Evolutionary conservation across 345 rosid species (phyloP).

Genomic region (Noccaea bulbosa): DNA sequence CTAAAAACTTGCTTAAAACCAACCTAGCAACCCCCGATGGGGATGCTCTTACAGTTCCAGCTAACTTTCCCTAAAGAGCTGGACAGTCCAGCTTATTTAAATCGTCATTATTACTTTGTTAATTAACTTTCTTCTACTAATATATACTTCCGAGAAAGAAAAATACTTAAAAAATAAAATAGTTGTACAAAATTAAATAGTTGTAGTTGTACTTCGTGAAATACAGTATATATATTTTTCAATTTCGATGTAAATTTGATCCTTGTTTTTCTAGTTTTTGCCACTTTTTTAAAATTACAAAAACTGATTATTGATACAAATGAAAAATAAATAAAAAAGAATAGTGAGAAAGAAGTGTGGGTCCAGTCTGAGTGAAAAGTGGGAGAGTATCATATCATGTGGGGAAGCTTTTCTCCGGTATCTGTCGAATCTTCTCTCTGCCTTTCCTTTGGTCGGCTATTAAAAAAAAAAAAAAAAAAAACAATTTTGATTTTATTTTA

Average conservation of each 20-base stretch:
- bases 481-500: not conserved
- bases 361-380: conserved; percentile 24
- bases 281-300: no score
- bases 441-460: conserved; percentile 35
- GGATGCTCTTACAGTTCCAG: conserved; percentile 41
- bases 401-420: conserved; percentile 27
- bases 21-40: no score
- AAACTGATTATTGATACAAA: no score
- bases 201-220: no score
- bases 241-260: no score
- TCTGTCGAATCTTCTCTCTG: conserved; percentile 36
- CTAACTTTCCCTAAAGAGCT: conserved; percentile 25
- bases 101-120: conserved; percentile 33
- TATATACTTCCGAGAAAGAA: not conserved
- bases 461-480: not conserved
- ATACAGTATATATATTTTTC: no score
- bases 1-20: no score
- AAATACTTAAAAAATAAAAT: not conserved
- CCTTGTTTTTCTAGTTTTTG: no score
- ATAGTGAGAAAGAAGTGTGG: not conserved
- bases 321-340: not conserved
- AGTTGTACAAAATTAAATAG: no score
- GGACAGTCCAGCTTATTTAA: conserved; percentile 24
- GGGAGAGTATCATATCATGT: conserved; percentile 35
- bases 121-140: not conserved